These are phyloP conservation scores for Fusarium sororula DNA, from an alignment of 2,329 filamentous ascomycete species.

Conservation along the genomic window DNA sequence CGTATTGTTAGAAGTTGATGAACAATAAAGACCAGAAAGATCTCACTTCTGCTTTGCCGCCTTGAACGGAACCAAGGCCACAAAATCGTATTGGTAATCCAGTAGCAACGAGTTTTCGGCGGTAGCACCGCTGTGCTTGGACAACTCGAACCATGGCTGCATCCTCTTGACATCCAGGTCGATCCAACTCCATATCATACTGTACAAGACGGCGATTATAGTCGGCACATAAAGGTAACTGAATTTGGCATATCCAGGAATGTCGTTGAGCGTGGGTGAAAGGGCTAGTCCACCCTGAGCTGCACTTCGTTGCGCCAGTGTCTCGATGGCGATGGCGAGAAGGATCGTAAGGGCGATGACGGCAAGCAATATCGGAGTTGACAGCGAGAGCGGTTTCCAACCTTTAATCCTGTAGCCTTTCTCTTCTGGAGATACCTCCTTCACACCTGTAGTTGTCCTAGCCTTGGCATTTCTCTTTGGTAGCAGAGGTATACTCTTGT, in stretches of 20 bases:
- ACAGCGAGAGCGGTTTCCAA: constrained; percentile 39
- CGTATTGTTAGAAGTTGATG: too few relatives aligned
- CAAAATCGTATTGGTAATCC: too few relatives aligned
- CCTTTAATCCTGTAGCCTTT: background rate
- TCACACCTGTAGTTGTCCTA: background rate
- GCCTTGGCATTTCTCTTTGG: background rate
- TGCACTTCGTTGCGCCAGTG: constrained; percentile 53
- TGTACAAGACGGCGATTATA: constrained; percentile 62
- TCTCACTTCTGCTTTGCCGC: too few relatives aligned
- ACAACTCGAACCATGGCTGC: too few relatives aligned
- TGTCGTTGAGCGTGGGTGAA: constrained; percentile 26
- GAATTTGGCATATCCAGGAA: constrained; percentile 50
- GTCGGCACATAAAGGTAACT: constrained; percentile 63
- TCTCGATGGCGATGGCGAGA: constrained; percentile 56
- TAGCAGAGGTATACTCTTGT: constrained; percentile 11
- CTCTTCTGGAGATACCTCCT: background rate
- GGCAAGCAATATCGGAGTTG: constrained; percentile 47
- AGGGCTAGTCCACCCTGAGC: constrained; percentile 53
- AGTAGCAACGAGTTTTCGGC: too few relatives aligned
- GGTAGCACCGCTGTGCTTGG: too few relatives aligned
- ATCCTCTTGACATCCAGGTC: too few relatives aligned
- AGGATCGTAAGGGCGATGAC: constrained; percentile 50
- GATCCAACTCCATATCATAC: too few relatives aligned
- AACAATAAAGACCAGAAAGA: too few relatives aligned
- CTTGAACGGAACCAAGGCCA: too few relatives aligned